Percentiles rank a stretch among this genome's conserved stretches.
These are phyloP conservation scores for Scutellaria galericulata DNA, from an alignment of 257 asterid species.

Conservation along the genomic window DNA sequence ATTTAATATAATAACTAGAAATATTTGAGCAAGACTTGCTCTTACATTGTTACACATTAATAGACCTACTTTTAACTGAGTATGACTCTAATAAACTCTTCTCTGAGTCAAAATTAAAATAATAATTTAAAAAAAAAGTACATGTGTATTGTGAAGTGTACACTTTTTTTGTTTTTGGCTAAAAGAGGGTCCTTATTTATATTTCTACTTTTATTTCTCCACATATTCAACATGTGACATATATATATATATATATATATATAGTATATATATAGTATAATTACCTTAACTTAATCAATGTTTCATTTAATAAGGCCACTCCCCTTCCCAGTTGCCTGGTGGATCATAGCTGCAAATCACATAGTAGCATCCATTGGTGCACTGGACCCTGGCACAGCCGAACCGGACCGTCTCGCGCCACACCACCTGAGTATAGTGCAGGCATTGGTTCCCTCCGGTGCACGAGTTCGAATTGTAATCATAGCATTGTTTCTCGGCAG, in stretches of 20 bases:
- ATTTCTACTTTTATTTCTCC: constrained; percentile 4
- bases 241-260: background rate
- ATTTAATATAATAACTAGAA: background rate
- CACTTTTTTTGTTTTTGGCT: background rate
- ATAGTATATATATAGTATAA: background rate
- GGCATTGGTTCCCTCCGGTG: constrained; percentile 42
- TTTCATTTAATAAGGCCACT: constrained; percentile 46
- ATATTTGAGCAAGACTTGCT: background rate
- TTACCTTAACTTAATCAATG: background rate
- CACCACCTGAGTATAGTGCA: constrained; percentile 68
- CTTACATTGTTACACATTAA: background rate
- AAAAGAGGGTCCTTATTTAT: background rate
- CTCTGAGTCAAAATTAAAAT: background rate
- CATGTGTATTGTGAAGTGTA: constrained; percentile 1
- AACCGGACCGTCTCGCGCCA: constrained; percentile 50
- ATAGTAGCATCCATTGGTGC: constrained; percentile 51
- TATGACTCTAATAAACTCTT: constrained; percentile 4
- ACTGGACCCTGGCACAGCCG: constrained; percentile 57
- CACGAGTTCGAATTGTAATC: constrained; percentile 43
- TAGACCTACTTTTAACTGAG: background rate
- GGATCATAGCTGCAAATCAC: constrained; percentile 58
- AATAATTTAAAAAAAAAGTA: background rate
- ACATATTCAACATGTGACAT: constrained; percentile 8
- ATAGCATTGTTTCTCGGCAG: constrained; percentile 41
- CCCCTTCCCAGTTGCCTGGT: constrained; percentile 59